Conservation (phyloP, 2,329 filamentous ascomycete genomes). For the Xylaria sp. region DNA sequence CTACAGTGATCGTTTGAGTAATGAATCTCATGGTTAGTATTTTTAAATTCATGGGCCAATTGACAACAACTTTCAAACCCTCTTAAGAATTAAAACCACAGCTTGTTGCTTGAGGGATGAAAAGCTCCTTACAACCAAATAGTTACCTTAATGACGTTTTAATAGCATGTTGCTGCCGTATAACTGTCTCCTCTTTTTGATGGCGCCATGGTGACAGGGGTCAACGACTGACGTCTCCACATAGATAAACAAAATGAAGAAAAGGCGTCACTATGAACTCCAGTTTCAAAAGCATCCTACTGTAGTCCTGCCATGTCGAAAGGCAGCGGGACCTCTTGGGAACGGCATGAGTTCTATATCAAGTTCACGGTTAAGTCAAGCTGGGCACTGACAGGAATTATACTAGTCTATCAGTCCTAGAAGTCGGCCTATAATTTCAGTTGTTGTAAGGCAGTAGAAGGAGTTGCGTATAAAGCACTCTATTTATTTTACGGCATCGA, state of each 20-base stretch:
- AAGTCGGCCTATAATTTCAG: no score
- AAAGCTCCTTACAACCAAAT: no score
- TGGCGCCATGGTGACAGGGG: constrained; percentile 9
- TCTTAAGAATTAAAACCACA: not conserved
- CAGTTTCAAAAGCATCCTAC: not conserved
- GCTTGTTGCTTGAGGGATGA: no score
- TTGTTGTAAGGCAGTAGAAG: not conserved
- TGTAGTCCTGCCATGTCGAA: not conserved
- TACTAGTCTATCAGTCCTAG: not conserved
- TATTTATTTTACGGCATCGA: no score
- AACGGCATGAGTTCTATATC: not conserved
- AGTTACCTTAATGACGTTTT: not conserved
- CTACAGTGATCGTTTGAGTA: not conserved
- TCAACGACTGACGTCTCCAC: not conserved
- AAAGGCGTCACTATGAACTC: constrained; percentile 1
- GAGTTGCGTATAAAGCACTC: no score
- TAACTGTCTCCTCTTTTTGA: not conserved
- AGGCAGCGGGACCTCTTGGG: not conserved
- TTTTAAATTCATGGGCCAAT: not conserved
- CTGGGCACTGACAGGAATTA: no score
- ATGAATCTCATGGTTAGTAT: constrained; percentile 8
- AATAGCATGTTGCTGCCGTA: not conserved
- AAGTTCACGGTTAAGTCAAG: not conserved
- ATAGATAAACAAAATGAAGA: not conserved
- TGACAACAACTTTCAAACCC: not conserved